These are phyloP conservation scores for Suillus alpinus DNA, from an alignment of 768 basidiomycete genomes.

Conservation along the genomic window DNA sequence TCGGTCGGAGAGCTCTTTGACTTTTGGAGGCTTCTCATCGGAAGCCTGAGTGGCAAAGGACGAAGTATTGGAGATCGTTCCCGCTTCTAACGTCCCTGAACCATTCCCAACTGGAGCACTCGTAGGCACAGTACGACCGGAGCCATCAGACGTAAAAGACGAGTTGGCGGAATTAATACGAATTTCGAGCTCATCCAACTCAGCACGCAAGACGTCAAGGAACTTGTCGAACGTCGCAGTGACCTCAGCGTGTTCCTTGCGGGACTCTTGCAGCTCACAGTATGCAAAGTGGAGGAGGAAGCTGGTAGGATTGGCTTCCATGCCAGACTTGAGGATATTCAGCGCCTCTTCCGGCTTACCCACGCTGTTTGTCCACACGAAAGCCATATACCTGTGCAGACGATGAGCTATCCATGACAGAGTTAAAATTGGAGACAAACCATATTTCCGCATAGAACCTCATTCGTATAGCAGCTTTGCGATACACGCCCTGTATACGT, in stretches of 20 bases:
- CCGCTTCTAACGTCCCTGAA: conserved; percentile 25
- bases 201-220: conserved; percentile 57
- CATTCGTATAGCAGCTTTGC: conserved; percentile 89
- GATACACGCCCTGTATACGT: conserved; percentile 79
- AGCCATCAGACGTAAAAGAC: conserved; percentile 37
- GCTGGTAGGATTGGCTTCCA: conserved; percentile 86
- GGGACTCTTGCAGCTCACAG: conserved; percentile 67
- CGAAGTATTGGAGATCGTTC: conserved; percentile 37
- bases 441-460: conserved; percentile 94
- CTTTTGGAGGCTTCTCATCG: conserved; percentile 52
- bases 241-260: conserved; percentile 63
- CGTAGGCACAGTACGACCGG: conserved; percentile 24
- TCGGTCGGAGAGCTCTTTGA: conserved; percentile 51
- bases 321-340: conserved; percentile 76
- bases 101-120: conserved; percentile 18
- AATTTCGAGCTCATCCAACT: conserved; percentile 61
- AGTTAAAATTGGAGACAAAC: conserved; percentile 38
- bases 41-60: conserved; percentile 50
- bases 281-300: conserved; percentile 90
- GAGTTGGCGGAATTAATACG: conserved; percentile 36
- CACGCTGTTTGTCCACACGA: conserved; percentile 71
- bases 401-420: conserved; percentile 9
- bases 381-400: conserved; percentile 79
- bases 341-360: conserved; percentile 82
- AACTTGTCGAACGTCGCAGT: conserved; percentile 74